These are phyloP conservation scores for Aspergillus heteromorphus DNA, from an alignment of 495 filamentous ascomycete species.

Conservation along the genomic window DNA sequence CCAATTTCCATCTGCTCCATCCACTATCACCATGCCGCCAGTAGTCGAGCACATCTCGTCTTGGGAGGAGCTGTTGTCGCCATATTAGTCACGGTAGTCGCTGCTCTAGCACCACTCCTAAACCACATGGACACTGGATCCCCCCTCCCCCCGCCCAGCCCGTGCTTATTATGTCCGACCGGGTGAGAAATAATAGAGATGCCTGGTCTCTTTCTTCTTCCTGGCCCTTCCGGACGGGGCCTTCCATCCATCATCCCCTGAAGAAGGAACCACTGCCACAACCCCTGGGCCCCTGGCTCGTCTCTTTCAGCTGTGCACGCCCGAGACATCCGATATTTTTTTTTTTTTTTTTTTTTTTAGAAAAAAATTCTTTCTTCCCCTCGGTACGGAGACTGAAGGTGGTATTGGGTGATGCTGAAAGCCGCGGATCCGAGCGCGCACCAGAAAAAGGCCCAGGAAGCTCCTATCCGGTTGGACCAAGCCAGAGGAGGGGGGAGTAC, in stretches of 20 bases:
- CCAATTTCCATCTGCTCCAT: not conserved
- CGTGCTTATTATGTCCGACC: not conserved
- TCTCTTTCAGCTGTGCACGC: not conserved
- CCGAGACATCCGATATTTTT: too few species aligned
- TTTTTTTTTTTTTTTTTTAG: too few species aligned
- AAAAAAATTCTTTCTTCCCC: too few species aligned
- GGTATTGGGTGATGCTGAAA: too few species aligned
- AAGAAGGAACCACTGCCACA: not conserved
- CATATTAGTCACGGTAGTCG: not conserved
- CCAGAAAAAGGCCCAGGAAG: not conserved
- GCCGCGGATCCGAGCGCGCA: not conserved
- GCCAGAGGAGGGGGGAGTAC: not conserved
- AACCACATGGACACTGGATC: too few species aligned
- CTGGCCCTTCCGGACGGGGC: not conserved
- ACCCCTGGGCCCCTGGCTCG: not conserved
- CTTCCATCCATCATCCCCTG: not conserved
- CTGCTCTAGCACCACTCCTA: not conserved
- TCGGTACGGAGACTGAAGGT: too few species aligned
- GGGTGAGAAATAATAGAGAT: not conserved
- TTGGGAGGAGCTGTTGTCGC: not conserved
- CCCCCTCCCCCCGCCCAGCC: too few species aligned
- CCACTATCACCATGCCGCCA: not conserved
- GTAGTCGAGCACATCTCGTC: not conserved
- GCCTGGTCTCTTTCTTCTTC: not conserved
- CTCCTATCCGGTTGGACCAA: not conserved